phyloP scores from a whole-genome alignment of 352 stramenopile genomes.

The Globisporangium camurandrum region DNA sequence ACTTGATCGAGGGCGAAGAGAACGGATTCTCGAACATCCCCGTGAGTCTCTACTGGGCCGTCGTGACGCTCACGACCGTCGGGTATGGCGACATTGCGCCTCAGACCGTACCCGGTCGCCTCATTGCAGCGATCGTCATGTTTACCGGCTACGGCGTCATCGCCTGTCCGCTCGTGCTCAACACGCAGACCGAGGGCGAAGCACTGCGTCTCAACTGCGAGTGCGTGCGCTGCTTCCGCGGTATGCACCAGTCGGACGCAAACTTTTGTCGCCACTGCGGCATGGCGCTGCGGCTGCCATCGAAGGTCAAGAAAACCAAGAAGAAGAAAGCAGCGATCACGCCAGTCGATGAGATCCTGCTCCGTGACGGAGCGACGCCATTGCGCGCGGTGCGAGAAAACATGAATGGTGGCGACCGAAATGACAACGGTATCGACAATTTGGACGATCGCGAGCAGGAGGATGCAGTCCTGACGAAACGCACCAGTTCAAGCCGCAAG shows the following conservation, averaged over 20 bases:
- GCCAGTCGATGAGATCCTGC: neutral
- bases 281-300: constrained; percentile 23
- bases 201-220: constrained; percentile 32
- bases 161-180: constrained; percentile 39
- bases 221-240: constrained; percentile 30
- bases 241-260: constrained; percentile 40
- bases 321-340: constrained; percentile 12
- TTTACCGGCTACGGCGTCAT: constrained; percentile 43
- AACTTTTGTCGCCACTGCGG: constrained; percentile 41
- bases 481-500: neutral
- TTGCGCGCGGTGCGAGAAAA: neutral
- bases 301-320: constrained; percentile 18
- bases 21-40: constrained; percentile 72
- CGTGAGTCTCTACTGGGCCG: constrained; percentile 43
- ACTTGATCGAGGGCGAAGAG: constrained; percentile 71
- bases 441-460: neutral
- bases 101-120: constrained; percentile 31
- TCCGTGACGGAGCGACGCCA: neutral
- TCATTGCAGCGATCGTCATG: constrained; percentile 47
- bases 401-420: neutral
- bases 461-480: too few species aligned
- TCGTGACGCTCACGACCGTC: constrained; percentile 48
- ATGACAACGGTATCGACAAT: neutral
- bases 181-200: constrained; percentile 25
- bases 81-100: constrained; percentile 49